Evolutionary conservation across 371 early-diverging fungal genomes (phyloP).

Genomic region (Mortierella sp.): DNA sequence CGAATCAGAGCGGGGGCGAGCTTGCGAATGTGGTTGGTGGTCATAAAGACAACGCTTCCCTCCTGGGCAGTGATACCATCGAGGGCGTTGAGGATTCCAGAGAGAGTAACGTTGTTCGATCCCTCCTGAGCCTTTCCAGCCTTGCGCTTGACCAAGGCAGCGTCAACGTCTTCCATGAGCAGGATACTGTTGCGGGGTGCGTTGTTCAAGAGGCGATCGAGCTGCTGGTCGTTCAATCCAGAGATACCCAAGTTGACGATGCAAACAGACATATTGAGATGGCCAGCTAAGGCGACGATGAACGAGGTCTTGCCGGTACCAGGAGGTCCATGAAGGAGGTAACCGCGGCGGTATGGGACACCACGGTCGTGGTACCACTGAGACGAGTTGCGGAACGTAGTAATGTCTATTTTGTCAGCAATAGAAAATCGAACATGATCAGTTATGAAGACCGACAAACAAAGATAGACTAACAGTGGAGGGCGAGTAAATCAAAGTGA

Average conservation of each 20-base stretch:
- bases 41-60: constrained; percentile 86
- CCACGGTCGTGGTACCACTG: constrained; percentile 63
- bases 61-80: constrained; percentile 88
- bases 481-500: no score
- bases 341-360: constrained; percentile 79
- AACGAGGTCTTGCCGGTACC: constrained; percentile 92
- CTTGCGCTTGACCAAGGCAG: constrained; percentile 64
- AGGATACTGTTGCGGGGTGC: constrained; percentile 84
- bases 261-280: constrained; percentile 78
- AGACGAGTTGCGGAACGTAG: constrained; percentile 49
- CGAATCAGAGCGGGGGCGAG: constrained; percentile 90
- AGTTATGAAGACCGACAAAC: no score
- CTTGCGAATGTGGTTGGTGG: constrained; percentile 86
- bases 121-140: constrained; percentile 45
- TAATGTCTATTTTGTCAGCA: constrained; percentile 24
- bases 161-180: constrained; percentile 92
- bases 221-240: constrained; percentile 71
- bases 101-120: constrained; percentile 67
- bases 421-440: no score
- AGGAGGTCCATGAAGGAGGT: constrained; percentile 83
- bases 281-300: constrained; percentile 83
- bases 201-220: constrained; percentile 74
- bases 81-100: constrained; percentile 83
- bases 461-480: no score
- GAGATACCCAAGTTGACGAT: constrained; percentile 79